A percentile compares a stretch with the other conserved stretches of the same genome.
Evolutionary conservation across 495 filamentous ascomycete genomes (phyloP).

Genomic region (Podospora australis): DNA sequence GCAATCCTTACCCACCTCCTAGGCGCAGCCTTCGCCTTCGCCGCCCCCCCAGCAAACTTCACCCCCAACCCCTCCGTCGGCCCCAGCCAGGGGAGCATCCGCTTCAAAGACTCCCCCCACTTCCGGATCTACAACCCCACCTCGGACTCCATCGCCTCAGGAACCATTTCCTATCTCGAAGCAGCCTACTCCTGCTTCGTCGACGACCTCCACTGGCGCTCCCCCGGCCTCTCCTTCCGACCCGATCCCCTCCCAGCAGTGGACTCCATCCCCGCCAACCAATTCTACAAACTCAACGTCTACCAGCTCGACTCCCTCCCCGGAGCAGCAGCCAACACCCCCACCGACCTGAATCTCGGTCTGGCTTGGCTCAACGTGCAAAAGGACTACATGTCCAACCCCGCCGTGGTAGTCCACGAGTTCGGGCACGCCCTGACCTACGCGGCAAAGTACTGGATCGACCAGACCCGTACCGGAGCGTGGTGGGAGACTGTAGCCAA

Average conservation of each 20-base stretch:
- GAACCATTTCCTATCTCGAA: slow-evolving; percentile 31
- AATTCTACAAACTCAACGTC: slow-evolving; percentile 42
- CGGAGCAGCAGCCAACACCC: slow-evolving; percentile 37
- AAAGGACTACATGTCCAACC: slow-evolving; percentile 31
- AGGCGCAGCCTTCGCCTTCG: no score
- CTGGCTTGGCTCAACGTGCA: slow-evolving; percentile 38
- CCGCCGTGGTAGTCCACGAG: slow-evolving; percentile 37
- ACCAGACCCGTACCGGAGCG: slow-evolving; percentile 37
- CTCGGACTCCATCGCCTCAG: slow-evolving; percentile 22
- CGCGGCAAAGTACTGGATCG: slow-evolving; percentile 35
- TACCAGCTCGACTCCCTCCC: slow-evolving; percentile 31
- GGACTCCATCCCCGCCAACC: slow-evolving; percentile 31
- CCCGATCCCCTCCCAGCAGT: no score
- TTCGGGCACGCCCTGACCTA: slow-evolving; percentile 42
- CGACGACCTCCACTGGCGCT: slow-evolving; percentile 34
- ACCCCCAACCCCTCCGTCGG: slow-evolving; percentile 35
- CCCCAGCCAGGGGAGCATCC: slow-evolving; percentile 22
- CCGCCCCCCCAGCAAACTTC: slow-evolving; percentile 30
- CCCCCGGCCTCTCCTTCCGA: slow-evolving; percentile 34
- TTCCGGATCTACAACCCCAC: slow-evolving; percentile 36
- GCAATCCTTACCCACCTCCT: no score
- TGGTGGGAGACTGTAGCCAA: slow-evolving; percentile 45
- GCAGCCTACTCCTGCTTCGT: slow-evolving; percentile 41
- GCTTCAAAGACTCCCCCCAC: slow-evolving; percentile 38
- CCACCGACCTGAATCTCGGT: slow-evolving; percentile 25